Percentiles rank a stretch among this genome's conserved stretches.
Evolutionary conservation across 2,329 filamentous ascomycete species (phyloP).

Genomic region (Ascochyta viciae-villosae): DNA sequence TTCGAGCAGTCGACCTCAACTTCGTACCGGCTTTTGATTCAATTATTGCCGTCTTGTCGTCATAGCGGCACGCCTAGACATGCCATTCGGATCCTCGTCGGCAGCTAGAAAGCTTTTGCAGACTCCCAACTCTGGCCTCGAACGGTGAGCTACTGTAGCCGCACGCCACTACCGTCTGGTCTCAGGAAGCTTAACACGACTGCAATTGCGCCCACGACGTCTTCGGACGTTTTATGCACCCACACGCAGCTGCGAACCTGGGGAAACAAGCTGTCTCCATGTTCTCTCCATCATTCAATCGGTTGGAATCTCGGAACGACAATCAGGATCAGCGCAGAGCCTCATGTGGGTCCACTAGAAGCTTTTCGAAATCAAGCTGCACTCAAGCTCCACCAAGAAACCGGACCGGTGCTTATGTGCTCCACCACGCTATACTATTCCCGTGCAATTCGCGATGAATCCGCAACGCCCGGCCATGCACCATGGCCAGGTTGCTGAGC

Average conservation of each 20-base stretch:
- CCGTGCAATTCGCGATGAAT: slow-evolving; percentile 18
- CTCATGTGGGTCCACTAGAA: slow-evolving; percentile 41
- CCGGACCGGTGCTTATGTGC: slow-evolving; percentile 31
- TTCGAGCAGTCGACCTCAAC: slow-evolving; percentile 2
- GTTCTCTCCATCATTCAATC: slow-evolving; percentile 16
- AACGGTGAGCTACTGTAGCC: slow-evolving; percentile 10
- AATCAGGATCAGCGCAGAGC: slow-evolving; percentile 30
- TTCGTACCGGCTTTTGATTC: slow-evolving; percentile 16
- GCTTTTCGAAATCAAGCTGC: slow-evolving; percentile 35
- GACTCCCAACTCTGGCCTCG: slow-evolving; percentile 5
- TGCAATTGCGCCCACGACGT: neutral
- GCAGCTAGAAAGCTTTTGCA: slow-evolving; percentile 18
- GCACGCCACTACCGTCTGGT: slow-evolving; percentile 20
- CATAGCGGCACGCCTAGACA: slow-evolving; percentile 11
- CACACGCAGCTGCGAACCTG: neutral
- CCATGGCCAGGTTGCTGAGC: slow-evolving; percentile 22
- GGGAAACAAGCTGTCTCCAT: slow-evolving; percentile 10
- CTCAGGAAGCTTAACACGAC: slow-evolving; percentile 13
- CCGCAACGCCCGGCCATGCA: slow-evolving; percentile 26
- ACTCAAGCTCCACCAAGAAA: slow-evolving; percentile 37
- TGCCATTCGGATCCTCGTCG: slow-evolving; percentile 12
- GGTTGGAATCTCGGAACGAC: slow-evolving; percentile 26
- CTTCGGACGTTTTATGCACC: neutral
- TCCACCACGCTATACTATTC: slow-evolving; percentile 27
- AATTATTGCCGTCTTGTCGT: slow-evolving; percentile 11